Evolutionary conservation across 192 early-diverging fungal genomes (phyloP).

Genomic region (Mortierella hygrophila): DNA sequence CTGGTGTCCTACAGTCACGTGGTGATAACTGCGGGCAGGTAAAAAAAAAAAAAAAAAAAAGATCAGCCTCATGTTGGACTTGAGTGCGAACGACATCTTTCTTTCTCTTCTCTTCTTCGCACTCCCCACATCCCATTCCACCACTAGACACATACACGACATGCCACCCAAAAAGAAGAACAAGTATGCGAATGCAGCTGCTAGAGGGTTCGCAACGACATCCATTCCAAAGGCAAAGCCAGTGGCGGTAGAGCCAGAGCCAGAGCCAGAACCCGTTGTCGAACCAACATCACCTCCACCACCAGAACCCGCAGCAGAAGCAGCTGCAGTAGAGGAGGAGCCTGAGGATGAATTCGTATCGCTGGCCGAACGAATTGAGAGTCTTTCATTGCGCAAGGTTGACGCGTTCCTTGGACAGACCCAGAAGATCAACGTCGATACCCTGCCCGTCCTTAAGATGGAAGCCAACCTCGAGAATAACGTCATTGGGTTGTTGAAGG

Average conservation of each 20-base stretch:
- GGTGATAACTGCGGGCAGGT: background rate
- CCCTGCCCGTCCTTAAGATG: conserved; percentile 53
- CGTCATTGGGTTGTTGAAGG: conserved; percentile 45
- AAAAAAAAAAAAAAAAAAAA: background rate
- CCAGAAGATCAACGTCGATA: conserved; percentile 45
- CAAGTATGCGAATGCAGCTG: conserved; percentile 51
- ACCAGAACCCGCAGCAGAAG: background rate
- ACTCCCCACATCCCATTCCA: background rate
- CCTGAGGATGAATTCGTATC: conserved; percentile 49
- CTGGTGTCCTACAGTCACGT: background rate
- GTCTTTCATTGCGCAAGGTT: conserved; percentile 41
- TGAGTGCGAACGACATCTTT: background rate
- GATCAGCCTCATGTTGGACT: background rate
- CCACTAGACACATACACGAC: background rate
- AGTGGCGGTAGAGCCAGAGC: conserved; percentile 19
- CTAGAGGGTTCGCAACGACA: conserved; percentile 55
- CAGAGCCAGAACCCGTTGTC: conserved; percentile 35
- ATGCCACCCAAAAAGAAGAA: conserved; percentile 57
- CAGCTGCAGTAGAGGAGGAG: conserved; percentile 7
- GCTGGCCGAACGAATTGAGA: conserved; percentile 47
- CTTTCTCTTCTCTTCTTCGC: background rate
- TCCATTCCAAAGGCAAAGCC: conserved; percentile 53
- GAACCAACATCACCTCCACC: background rate
- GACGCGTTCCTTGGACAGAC: conserved; percentile 53
- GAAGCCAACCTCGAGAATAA: conserved; percentile 55